These are phyloP conservation scores for Diplocarpon rosae DNA, from an alignment of 2,329 filamentous ascomycete species.

Conservation along the genomic window DNA sequence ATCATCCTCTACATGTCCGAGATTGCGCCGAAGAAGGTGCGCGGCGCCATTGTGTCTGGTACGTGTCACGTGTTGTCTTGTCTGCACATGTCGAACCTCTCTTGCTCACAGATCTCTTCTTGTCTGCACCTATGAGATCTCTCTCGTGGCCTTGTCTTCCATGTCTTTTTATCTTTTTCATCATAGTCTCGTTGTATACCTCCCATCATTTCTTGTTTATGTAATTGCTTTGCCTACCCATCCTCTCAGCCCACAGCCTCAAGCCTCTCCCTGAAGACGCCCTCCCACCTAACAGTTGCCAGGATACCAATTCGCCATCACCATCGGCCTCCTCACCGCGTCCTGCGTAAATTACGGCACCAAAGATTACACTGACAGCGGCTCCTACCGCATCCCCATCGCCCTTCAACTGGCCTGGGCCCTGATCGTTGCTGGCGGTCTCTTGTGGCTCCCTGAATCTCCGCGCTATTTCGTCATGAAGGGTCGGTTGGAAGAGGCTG, in stretches of 20 bases:
- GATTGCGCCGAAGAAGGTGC: conserved; percentile 36
- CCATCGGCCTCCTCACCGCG: conserved; percentile 65
- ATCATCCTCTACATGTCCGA: conserved; percentile 73
- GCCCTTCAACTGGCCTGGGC: conserved; percentile 73
- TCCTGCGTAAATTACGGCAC: conserved; percentile 65
- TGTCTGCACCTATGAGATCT: no score
- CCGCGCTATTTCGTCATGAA: conserved; percentile 77
- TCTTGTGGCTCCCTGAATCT: conserved; percentile 70
- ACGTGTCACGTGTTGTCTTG: background rate
- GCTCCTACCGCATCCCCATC: conserved; percentile 72
- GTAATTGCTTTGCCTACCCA: no score
- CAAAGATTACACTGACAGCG: conserved; percentile 47
- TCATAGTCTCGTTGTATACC: no score
- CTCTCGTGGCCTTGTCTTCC: no score
- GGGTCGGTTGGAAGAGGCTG: conserved; percentile 51
- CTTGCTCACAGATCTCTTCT: background rate
- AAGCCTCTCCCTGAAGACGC: no score
- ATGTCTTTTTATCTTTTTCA: no score
- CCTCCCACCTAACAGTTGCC: conserved; percentile 29
- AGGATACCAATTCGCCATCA: conserved; percentile 74
- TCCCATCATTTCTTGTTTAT: no score
- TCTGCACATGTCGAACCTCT: background rate
- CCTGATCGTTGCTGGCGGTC: conserved; percentile 58
- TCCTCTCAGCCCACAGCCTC: background rate
- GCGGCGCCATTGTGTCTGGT: conserved; percentile 12